Conservation (phyloP, 306 rosid genomes). For the Hippophae gyantsensis region DNA sequence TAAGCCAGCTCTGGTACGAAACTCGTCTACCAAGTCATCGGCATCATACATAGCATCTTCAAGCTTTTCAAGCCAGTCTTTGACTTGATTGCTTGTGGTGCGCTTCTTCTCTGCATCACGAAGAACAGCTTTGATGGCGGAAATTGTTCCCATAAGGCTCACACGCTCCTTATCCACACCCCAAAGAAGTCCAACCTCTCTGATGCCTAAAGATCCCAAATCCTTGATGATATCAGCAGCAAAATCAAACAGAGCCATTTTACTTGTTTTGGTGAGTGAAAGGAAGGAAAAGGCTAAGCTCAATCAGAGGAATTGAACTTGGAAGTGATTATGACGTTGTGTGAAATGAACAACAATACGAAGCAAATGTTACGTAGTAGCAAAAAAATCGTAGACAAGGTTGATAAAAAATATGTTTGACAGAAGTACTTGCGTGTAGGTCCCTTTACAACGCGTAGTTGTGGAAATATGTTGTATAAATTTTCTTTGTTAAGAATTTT, state of each 20-base stretch:
- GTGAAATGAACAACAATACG: too few species aligned
- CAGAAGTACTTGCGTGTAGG: too few species aligned
- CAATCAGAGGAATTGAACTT: too few species aligned
- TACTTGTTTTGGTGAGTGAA: not conserved
- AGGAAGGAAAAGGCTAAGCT: not conserved
- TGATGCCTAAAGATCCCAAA: not conserved
- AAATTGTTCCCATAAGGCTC: not conserved
- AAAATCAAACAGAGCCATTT: slow-evolving; percentile 11
- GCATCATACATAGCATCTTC: slow-evolving; percentile 14
- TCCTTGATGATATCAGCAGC: not conserved
- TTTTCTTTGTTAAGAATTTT: too few species aligned
- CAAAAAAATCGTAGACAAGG: too few species aligned
- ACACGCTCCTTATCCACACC: slow-evolving; percentile 6
- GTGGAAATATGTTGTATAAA: too few species aligned
- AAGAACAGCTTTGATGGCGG: slow-evolving; percentile 12
- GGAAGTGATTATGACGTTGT: too few species aligned
- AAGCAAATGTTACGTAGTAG: too few species aligned
- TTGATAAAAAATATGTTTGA: too few species aligned
- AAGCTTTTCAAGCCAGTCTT: slow-evolving; percentile 20
- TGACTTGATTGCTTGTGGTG: slow-evolving; percentile 4
- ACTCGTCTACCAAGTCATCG: slow-evolving; percentile 24
- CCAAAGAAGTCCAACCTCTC: not conserved
- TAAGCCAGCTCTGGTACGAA: not conserved
- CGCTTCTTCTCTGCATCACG: slow-evolving; percentile 20
- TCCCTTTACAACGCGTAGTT: too few species aligned